These are phyloP conservation scores for Paramarasmius palmivorus DNA, from an alignment of 1,284 basidiomycete genomes.

Conservation along the genomic window DNA sequence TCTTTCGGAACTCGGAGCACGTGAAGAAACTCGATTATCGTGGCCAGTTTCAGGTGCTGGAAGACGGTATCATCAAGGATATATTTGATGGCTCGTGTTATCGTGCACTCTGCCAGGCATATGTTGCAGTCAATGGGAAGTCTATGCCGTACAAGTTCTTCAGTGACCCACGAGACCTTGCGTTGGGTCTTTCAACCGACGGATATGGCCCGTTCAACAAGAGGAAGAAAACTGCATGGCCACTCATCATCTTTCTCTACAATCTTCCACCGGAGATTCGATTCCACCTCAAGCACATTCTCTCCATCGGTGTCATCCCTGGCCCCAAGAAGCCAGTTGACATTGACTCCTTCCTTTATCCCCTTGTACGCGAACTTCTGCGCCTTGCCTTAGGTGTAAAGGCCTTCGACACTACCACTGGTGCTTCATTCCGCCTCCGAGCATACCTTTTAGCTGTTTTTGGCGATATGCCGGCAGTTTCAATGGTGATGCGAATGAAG, in stretches of 20 bases:
- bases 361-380: constrained; percentile 36
- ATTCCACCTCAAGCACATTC: constrained; percentile 25
- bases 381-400: constrained; percentile 34
- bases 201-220: constrained; percentile 36
- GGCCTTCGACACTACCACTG: constrained; percentile 30
- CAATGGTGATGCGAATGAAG: constrained; percentile 45
- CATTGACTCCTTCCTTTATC: constrained; percentile 42
- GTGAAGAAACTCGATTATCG: constrained; percentile 22
- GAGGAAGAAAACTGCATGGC: constrained; percentile 40
- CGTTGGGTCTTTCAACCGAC: constrained; percentile 19
- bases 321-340: constrained; percentile 43
- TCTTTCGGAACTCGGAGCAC: constrained; percentile 20
- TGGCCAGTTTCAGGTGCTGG: neutral
- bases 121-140: neutral
- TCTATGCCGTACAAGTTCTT: constrained; percentile 21
- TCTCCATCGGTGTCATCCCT: constrained; percentile 36
- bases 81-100: neutral
- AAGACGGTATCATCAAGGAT: neutral
- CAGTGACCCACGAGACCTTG: constrained; percentile 22
- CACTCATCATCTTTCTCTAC: constrained; percentile 41
- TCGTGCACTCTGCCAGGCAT: neutral
- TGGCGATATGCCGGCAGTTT: constrained; percentile 48
- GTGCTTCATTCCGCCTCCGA: neutral
- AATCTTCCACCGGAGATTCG: constrained; percentile 27
- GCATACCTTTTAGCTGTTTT: constrained; percentile 32